A percentile compares a stretch with the other conserved stretches of the same genome.
Evolutionary conservation across 345 rosid species (phyloP).

Genomic region (Eucalyptus sp.): DNA sequence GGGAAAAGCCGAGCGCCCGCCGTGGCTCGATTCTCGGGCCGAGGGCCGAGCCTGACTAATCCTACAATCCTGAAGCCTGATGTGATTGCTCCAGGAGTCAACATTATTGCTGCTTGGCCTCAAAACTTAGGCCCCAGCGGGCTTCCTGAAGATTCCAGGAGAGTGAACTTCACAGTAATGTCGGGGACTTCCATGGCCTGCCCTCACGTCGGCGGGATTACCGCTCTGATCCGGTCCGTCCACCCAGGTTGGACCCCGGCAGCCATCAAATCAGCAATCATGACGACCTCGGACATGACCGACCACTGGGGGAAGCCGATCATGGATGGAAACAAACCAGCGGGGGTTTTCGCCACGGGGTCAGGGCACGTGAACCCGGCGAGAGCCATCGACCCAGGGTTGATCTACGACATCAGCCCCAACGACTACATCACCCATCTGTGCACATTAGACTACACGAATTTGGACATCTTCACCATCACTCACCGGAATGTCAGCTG

Average conservation of each 20-base stretch:
- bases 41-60: slow-evolving; percentile 78
- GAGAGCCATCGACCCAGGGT: slow-evolving; percentile 71
- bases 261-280: slow-evolving; percentile 79
- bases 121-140: slow-evolving; percentile 78
- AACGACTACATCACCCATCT: slow-evolving; percentile 70
- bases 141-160: slow-evolving; percentile 74
- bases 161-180: slow-evolving; percentile 85
- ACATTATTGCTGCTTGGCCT: slow-evolving; percentile 98
- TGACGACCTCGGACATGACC: slow-evolving; percentile 68
- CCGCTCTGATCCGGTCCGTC: slow-evolving; percentile 57
- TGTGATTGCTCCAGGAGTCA: slow-evolving; percentile 86
- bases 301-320: slow-evolving; percentile 64
- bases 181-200: slow-evolving; percentile 99
- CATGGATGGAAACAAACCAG: slow-evolving; percentile 56
- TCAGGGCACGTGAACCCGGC: slow-evolving; percentile 83
- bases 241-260: slow-evolving; percentile 83
- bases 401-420: slow-evolving; percentile 64
- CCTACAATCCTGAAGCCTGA: slow-evolving; percentile 83
- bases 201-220: slow-evolving; percentile 84
- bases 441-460: slow-evolving; percentile 58
- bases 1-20: slow-evolving; percentile 69
- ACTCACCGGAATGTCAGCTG: slow-evolving; percentile 73
- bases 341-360: slow-evolving; percentile 56
- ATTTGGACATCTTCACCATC: slow-evolving; percentile 52
- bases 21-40: slow-evolving; percentile 83